Conservation (phyloP, 2,329 filamentous ascomycete species). For the Fusarium decemcellulare region DNA sequence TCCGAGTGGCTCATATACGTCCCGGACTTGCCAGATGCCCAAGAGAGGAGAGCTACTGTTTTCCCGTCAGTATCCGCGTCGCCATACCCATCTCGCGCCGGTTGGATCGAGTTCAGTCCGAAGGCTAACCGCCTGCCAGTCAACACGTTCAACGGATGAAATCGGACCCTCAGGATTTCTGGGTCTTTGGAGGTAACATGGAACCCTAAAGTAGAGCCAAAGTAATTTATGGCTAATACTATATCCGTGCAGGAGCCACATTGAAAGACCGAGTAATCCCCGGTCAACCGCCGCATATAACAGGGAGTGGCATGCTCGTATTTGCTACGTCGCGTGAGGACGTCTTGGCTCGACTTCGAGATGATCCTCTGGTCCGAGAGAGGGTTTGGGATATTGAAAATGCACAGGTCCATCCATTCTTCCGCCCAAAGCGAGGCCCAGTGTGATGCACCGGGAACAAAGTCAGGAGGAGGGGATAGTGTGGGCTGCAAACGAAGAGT, state of each 20-base stretch:
- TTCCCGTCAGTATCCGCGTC: conserved; percentile 2
- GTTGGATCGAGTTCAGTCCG: too few species aligned
- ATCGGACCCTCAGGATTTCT: conserved; percentile 15
- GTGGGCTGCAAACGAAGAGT: too few species aligned
- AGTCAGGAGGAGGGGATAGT: too few species aligned
- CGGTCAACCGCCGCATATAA: conserved; percentile 14
- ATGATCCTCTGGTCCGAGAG: conserved; percentile 13
- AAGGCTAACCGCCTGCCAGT: conserved; percentile 3
- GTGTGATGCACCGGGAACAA: background rate
- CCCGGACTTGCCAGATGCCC: conserved; percentile 2
- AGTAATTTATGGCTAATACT: background rate
- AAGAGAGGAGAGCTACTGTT: background rate
- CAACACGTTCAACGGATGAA: conserved; percentile 14
- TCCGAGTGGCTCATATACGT: conserved; percentile 14
- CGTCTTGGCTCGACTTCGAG: conserved; percentile 15
- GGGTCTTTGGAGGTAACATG: conserved; percentile 17
- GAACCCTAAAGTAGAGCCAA: too few species aligned
- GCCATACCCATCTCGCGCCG: too few species aligned
- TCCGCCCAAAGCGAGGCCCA: conserved; percentile 1
- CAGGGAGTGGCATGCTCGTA: conserved; percentile 18
- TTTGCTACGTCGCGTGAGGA: conserved; percentile 4
- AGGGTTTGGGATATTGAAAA: conserved; percentile 17
- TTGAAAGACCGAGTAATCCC: conserved; percentile 7
- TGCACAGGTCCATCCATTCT: conserved; percentile 19
- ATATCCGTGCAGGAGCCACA: conserved; percentile 10